Evolutionary conservation across 768 basidiomycete species (phyloP).

Genomic region (Russula abietina): DNA sequence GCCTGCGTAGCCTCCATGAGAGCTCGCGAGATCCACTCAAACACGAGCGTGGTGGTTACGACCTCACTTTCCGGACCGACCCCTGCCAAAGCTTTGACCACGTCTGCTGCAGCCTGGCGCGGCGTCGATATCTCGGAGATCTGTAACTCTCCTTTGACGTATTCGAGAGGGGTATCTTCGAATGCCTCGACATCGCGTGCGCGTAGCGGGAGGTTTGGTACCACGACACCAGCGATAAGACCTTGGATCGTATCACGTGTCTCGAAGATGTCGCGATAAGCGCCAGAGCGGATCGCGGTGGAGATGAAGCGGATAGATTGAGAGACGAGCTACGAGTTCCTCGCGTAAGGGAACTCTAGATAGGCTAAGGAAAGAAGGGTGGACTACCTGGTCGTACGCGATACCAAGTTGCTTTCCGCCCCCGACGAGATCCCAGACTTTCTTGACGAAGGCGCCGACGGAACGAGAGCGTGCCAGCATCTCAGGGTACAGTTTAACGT

Average conservation of each 20-base stretch:
- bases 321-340: constrained; percentile 64
- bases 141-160: constrained; percentile 46
- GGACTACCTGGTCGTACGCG: constrained; percentile 61
- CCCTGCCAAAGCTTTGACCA: constrained; percentile 84
- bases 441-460: constrained; percentile 70
- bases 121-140: constrained; percentile 74
- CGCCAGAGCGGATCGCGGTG: constrained; percentile 83
- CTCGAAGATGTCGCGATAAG: constrained; percentile 77
- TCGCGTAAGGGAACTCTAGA: neutral
- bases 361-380: constrained; percentile 2
- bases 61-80: constrained; percentile 68
- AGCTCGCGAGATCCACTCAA: constrained; percentile 74
- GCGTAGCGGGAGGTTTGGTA: constrained; percentile 87
- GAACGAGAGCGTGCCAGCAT: constrained; percentile 58
- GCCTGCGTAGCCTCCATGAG: constrained; percentile 63
- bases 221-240: constrained; percentile 82
- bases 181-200: constrained; percentile 92
- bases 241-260: constrained; percentile 72
- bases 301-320: constrained; percentile 89
- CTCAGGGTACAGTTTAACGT: constrained; percentile 78
- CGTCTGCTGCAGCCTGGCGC: constrained; percentile 89
- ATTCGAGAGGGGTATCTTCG: constrained; percentile 95
- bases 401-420: constrained; percentile 61
- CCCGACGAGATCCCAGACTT: constrained; percentile 87
- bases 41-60: constrained; percentile 74